Conservation (phyloP, 1,284 basidiomycete genomes). For the Neotropicomus parvogracilis region DNA sequence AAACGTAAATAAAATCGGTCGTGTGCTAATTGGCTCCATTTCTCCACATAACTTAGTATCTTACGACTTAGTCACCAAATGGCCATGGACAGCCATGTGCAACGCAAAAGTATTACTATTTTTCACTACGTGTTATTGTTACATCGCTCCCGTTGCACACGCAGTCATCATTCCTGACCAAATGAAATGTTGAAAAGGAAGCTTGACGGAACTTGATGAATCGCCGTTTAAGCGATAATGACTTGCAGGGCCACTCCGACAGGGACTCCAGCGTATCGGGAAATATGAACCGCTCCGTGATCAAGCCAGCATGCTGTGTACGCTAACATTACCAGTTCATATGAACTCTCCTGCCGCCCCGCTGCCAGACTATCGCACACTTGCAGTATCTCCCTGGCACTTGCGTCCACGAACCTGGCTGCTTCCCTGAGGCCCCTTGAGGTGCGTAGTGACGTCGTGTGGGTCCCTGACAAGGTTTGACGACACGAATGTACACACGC, state of each 20-base stretch:
- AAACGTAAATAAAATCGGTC: slow-evolving; percentile 10
- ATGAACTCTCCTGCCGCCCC: slow-evolving; percentile 1
- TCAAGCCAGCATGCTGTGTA: slow-evolving; percentile 18
- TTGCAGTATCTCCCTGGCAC: not conserved
- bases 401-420: slow-evolving; percentile 3
- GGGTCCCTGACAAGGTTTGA: slow-evolving; percentile 26
- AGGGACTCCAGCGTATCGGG: slow-evolving; percentile 23
- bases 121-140: slow-evolving; percentile 26
- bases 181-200: slow-evolving; percentile 18
- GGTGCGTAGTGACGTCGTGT: slow-evolving; percentile 20
- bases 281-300: slow-evolving; percentile 19
- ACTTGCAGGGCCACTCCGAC: slow-evolving; percentile 22
- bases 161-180: slow-evolving; percentile 14
- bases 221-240: slow-evolving; percentile 26
- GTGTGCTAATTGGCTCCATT: slow-evolving; percentile 7
- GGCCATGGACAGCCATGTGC: slow-evolving; percentile 11
- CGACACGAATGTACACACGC: slow-evolving; percentile 4
- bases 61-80: not conserved
- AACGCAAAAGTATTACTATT: slow-evolving; percentile 22
- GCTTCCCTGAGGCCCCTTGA: not conserved
- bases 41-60: not conserved
- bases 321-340: not conserved
- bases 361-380: slow-evolving; percentile 1
- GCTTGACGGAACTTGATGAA: slow-evolving; percentile 23
- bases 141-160: not conserved